Evolutionary conservation across 257 asterid genomes (phyloP).

Genomic region (Solanum dulcamara): DNA sequence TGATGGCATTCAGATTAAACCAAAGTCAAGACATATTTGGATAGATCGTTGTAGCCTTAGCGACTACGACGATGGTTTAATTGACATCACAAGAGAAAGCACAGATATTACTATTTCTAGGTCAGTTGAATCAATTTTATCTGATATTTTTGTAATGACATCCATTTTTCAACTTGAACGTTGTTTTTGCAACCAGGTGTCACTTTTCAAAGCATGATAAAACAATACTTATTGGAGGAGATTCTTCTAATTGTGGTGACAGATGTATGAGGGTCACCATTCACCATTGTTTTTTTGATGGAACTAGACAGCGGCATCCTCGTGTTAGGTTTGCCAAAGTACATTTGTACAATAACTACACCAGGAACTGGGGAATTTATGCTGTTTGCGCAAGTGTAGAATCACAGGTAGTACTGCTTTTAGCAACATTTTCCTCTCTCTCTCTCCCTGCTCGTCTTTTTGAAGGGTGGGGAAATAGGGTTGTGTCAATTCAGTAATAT

Average conservation of each 20-base stretch:
- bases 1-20: slow-evolving; percentile 83
- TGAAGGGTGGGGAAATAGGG: background rate
- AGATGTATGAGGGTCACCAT: slow-evolving; percentile 73
- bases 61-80: slow-evolving; percentile 62
- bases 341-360: slow-evolving; percentile 76
- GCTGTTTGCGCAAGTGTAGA: slow-evolving; percentile 96
- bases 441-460: background rate
- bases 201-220: slow-evolving; percentile 73
- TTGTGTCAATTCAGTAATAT: background rate
- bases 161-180: background rate
- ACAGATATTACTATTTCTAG: slow-evolving; percentile 78
- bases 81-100: slow-evolving; percentile 70
- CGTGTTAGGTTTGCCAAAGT: slow-evolving; percentile 84
- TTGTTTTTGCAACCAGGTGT: slow-evolving; percentile 34
- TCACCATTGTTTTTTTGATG: slow-evolving; percentile 92
- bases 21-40: slow-evolving; percentile 75
- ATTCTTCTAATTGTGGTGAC: slow-evolving; percentile 52
- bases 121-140: slow-evolving; percentile 16
- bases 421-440: background rate
- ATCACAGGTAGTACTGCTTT: slow-evolving; percentile 43
- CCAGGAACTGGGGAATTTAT: slow-evolving; percentile 71
- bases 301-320: slow-evolving; percentile 91
- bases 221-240: slow-evolving; percentile 73
- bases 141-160: background rate
- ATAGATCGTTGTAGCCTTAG: slow-evolving; percentile 83